Conservation (phyloP, 805 yeast species). For the Barnettozyma californica region DNA sequence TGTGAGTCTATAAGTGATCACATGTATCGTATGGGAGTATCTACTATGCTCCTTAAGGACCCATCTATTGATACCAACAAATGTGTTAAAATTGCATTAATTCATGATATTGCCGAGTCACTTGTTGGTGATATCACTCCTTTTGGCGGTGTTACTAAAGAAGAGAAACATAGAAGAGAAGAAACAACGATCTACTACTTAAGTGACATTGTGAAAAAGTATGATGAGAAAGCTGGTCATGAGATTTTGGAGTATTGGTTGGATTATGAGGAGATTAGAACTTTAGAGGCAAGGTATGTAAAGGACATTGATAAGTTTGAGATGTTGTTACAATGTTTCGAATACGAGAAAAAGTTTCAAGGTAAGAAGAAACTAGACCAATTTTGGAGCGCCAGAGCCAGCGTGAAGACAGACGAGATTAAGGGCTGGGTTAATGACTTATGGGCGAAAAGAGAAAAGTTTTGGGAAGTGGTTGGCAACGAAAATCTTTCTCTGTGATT, state of each 20-base stretch:
- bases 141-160: conserved; percentile 61
- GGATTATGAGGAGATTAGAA: conserved; percentile 82
- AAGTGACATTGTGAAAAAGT: conserved; percentile 53
- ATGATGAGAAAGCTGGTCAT: conserved; percentile 54
- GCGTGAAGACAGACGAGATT: conserved; percentile 69
- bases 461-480: conserved; percentile 28
- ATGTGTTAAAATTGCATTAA: conserved; percentile 80
- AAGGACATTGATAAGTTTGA: conserved; percentile 93
- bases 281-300: conserved; percentile 80
- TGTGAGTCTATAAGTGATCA: conserved; percentile 82
- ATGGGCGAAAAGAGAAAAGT: conserved; percentile 38
- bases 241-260: conserved; percentile 73
- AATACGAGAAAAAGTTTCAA: conserved; percentile 68
- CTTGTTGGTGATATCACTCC: conserved; percentile 95
- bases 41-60: conserved; percentile 60
- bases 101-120: conserved; percentile 93
- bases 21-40: conserved; percentile 90
- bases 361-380: conserved; percentile 57
- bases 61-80: conserved; percentile 52
- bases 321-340: conserved; percentile 74
- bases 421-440: conserved; percentile 61
- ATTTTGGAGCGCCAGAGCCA: conserved; percentile 56
- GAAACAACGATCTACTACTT: conserved; percentile 64
- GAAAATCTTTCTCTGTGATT: background rate
- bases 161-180: conserved; percentile 83